Evolutionary conservation across 2,329 filamentous ascomycete species (phyloP), one percentile per base, ranked within the genome.

Genomic region (Penicillium janthinellum): DNA sequence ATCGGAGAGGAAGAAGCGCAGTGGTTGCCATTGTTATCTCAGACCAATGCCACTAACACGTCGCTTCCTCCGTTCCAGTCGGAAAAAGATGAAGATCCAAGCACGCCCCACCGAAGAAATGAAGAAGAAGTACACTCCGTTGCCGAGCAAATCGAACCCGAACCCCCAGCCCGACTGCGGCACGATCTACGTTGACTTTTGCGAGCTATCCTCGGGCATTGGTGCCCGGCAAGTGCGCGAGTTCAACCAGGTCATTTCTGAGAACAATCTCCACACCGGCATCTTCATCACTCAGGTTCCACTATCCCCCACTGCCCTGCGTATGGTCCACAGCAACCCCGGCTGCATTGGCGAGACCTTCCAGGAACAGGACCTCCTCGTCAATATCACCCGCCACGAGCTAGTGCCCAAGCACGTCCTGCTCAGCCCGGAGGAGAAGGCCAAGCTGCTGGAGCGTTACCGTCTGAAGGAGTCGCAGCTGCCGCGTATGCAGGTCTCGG

Each of bases 301-400:
- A 49, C 90, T 97, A 60, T 96, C 92, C 0, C 86, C 92, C 31
- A 90, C 93, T 61, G 94, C 93, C 39, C 87, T 94, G 76, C 96
- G 96, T 81, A 88, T 93, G 67, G 89, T 96, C 69, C 88, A 88
- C 65, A 88, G 89, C 60, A 87, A 94, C 59, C 86, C 90, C 68
- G 87, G 88, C 63, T 90, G 90, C 57, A 87, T 90, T 72, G 91
- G 97, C 72, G 95, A 99, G 82, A 91, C 92, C 75, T 99, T 99
- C 81, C 86, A 94, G 70, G 95, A 98, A 82, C 90, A 95, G 76
- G 95, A 99, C 79, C 79, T 99, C 70, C 84, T 98, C 61, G 93
- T 99, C 78, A 99, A 99, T 80, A 98, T 99, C 77, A 98, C 94
- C 60, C 91, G 93, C 77, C 95, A 99, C 81, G 94, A 98, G 79